Evolutionary conservation across 2,329 filamentous ascomycete genomes (phyloP).

Genomic region (Mycosphaerella sp.): DNA sequence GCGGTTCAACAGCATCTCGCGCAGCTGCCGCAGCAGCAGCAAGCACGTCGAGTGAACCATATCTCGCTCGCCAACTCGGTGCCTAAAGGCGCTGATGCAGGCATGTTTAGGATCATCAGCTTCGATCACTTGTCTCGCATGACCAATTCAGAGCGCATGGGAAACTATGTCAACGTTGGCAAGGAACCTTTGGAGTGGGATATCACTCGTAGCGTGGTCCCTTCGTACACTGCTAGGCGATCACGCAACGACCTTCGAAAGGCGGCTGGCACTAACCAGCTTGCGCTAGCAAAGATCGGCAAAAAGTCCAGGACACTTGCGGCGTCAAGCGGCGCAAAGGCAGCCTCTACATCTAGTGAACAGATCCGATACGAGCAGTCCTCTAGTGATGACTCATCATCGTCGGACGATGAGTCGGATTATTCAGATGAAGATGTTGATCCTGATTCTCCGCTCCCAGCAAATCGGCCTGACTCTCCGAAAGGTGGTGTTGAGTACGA

Average conservation of each 20-base stretch:
- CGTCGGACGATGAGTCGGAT: slow-evolving; percentile 44
- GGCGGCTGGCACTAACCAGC: slow-evolving; percentile 39
- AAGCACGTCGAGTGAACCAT: slow-evolving; percentile 23
- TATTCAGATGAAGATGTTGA: slow-evolving; percentile 50
- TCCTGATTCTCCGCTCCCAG: slow-evolving; percentile 51
- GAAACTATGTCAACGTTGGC: slow-evolving; percentile 42
- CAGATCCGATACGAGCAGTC: slow-evolving; percentile 34
- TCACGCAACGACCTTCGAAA: slow-evolving; percentile 44
- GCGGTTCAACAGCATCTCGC: neutral
- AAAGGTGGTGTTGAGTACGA: slow-evolving; percentile 52
- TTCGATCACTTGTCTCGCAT: slow-evolving; percentile 38
- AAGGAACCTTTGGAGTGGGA: slow-evolving; percentile 38
- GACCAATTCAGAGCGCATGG: slow-evolving; percentile 41
- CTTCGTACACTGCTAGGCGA: slow-evolving; percentile 39
- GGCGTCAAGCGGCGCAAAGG: neutral
- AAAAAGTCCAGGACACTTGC: slow-evolving; percentile 30
- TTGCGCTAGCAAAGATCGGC: slow-evolving; percentile 36
- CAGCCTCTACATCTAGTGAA: neutral
- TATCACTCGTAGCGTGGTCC: slow-evolving; percentile 43
- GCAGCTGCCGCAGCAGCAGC: neutral
- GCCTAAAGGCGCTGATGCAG: slow-evolving; percentile 28
- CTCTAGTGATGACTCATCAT: slow-evolving; percentile 44
- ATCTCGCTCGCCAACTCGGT: slow-evolving; percentile 26
- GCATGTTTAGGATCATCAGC: slow-evolving; percentile 40
- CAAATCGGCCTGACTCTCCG: slow-evolving; percentile 47